Base-by-base conservation (phyloP, 805 yeast species). In the Sporopachydermia quercuum region DNA sequence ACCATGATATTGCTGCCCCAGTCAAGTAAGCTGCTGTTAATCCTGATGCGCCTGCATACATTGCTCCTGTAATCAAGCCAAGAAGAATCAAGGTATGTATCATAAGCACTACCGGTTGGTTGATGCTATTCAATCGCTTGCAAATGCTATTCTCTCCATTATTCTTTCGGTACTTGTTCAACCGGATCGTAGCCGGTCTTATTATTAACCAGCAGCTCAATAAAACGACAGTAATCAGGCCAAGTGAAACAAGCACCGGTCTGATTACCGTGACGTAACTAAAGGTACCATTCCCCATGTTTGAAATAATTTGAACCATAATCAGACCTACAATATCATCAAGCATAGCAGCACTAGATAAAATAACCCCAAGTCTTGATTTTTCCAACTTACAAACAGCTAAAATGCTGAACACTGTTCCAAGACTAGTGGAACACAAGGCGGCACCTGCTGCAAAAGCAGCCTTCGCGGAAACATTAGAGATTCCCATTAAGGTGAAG, bases 401-500 rank as follows among this genome's bases (percentile, higher is more conserved):
- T 2, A 40, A 33, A 19, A 40, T 33, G 2, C 42, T 11, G 40
- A 40, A 40, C 15, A 42, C 39, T 6, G 42, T 40, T 27, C 42
- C 42, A 6, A 40, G 4, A 18, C 38, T 19, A 8, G 42, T 40
- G 3, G 42, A 39, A 18, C 38, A 39, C 6, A 40, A 38, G 8
- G 42, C 36, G 6, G 42, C 40, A 3, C 42, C 42, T 2, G 42
- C 42, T 2, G 42, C 41, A 16, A 40, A 40, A 15, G 41, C n/a
- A 4, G 37, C 42, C 3, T 38, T 33, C 6, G 19, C 18, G 3
- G 42, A 17, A 8, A 38, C 42, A n/a, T 16, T 5, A 11, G 18
- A 11, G 17, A 40, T 27, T 15, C n/a, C 16, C 16, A 11, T 13
- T 5, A 40, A 37, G 11, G 39, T 2, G 23, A 39, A n/a, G n/a